A percentile compares a stretch with the other conserved stretches of the same genome.
These are phyloP conservation scores for Botrytis hyacinthi DNA, from an alignment of 2,329 filamentous ascomycete species.

Conservation along the genomic window DNA sequence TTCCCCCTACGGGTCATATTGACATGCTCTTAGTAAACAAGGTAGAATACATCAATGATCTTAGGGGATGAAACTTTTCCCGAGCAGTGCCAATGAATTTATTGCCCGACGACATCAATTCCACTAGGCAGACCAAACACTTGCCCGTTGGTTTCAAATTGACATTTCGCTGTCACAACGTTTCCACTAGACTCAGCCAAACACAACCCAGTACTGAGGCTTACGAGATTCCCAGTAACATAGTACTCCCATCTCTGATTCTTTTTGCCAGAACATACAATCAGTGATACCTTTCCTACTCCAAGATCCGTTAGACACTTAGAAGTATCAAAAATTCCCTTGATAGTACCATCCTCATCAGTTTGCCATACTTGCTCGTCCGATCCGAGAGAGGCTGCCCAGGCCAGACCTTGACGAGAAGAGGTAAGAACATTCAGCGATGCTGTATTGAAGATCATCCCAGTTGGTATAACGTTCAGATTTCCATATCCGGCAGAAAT, in stretches of 20 bases:
- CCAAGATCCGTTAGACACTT: constrained; percentile 44
- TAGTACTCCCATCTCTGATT: constrained; percentile 46
- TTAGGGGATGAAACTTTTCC: not conserved
- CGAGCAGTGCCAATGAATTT: not conserved
- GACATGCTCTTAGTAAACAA: not conserved
- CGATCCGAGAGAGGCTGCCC: constrained; percentile 41
- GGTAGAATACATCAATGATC: not conserved
- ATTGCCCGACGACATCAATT: constrained; percentile 34
- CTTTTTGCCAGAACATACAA: constrained; percentile 40
- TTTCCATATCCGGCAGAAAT: constrained; percentile 39
- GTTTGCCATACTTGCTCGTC: constrained; percentile 47
- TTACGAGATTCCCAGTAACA: constrained; percentile 46
- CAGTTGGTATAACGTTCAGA: constrained; percentile 41
- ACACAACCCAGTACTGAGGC: constrained; percentile 39
- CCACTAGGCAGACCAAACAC: constrained; percentile 49
- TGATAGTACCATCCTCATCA: constrained; percentile 39
- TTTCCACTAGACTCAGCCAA: constrained; percentile 41
- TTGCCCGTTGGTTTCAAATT: constrained; percentile 44
- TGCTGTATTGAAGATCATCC: constrained; percentile 50
- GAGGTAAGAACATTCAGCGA: constrained; percentile 45
- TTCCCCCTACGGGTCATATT: not conserved
- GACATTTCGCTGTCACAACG: constrained; percentile 39
- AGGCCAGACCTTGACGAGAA: constrained; percentile 33
- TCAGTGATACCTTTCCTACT: constrained; percentile 33
- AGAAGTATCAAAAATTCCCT: constrained; percentile 40